These are phyloP conservation scores for Kwoniella mangroviensis DNA, from an alignment of 768 basidiomycete species.

Conservation along the genomic window DNA sequence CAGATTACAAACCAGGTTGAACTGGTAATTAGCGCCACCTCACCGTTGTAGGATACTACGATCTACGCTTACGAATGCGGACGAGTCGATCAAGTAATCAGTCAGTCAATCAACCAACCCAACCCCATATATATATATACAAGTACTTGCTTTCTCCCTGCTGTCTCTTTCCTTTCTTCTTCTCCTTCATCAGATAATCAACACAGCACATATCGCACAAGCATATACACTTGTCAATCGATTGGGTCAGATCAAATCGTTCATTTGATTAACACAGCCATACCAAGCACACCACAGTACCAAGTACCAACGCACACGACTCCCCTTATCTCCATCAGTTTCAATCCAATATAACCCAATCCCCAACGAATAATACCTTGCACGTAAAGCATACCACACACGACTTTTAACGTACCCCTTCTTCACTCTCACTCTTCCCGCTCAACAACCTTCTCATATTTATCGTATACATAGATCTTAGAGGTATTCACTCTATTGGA, in stretches of 20 bases:
- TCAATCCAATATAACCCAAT: no score
- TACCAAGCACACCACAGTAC: neutral
- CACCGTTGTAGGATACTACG: neutral
- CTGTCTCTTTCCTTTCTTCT: constrained; percentile 10
- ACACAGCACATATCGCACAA: no score
- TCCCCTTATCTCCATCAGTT: neutral
- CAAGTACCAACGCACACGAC: neutral
- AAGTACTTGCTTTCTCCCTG: neutral
- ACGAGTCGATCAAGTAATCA: constrained; percentile 1
- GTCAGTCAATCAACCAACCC: constrained; percentile 1
- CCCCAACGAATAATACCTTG: neutral
- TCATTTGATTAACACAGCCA: neutral
- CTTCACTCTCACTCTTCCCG: neutral
- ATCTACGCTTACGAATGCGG: constrained; percentile 23
- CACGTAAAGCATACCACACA: neutral
- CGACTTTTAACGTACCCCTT: neutral
- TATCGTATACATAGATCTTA: neutral
- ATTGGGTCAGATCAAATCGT: neutral
- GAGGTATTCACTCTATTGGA: neutral
- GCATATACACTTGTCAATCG: neutral
- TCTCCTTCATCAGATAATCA: neutral
- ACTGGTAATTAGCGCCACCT: constrained; percentile 14
- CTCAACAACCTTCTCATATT: neutral
- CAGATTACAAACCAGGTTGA: neutral
- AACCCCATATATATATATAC: constrained; percentile 12